Base-by-base conservation (phyloP, 1,139 yeast species). In the Insectozyma bohioensis region DNA sequence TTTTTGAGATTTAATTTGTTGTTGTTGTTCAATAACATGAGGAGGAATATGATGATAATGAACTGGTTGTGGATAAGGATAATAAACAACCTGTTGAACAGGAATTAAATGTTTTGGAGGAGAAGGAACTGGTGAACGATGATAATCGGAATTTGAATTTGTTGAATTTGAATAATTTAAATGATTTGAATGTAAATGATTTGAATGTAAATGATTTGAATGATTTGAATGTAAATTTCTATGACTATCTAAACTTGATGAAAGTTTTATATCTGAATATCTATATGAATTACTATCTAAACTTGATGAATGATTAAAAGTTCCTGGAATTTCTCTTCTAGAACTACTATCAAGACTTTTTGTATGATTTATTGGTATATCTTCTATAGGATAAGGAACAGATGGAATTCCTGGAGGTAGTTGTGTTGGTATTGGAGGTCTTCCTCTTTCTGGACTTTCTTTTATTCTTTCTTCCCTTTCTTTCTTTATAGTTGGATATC, bases 1-100 rank as follows among this genome's bases (percentile, higher is more conserved):
- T 24, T 40, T 41, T 16, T 40, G 35, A 6, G 31, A 12, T 23
- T 34, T 64, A 71, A 36, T 28, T 32, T 39, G 42, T 18, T 37
- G 41, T 36, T 47, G 50, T 27, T 44, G 52, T 24, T 36, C 41
- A 26, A 46, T 35, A 4, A 47, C 48, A 21, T 46, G 49, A 6
- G 47, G 45, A 4, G 49, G 46, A 10, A 45, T 37, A 14, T 15
- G 22, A 13, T 18, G 30, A 23, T 17, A 16, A 5, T 12, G 8
- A n/a, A 12, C 5, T 28, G 18, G 27, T 13, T 24, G 33, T 25
- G 19, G 15, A 20, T 20, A 20, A 5, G 5, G 6, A 7, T 6
- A 11, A 20, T n/a, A n/a, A n/a, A n/a, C n/a, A n/a, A n/a, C 7
- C 6, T 20, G 34, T 14, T 25, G 29, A 20, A 17, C 8, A 5